These are phyloP conservation scores for Takashimella tepidaria DNA, from an alignment of 1,284 basidiomycete genomes.

Conservation along the genomic window DNA sequence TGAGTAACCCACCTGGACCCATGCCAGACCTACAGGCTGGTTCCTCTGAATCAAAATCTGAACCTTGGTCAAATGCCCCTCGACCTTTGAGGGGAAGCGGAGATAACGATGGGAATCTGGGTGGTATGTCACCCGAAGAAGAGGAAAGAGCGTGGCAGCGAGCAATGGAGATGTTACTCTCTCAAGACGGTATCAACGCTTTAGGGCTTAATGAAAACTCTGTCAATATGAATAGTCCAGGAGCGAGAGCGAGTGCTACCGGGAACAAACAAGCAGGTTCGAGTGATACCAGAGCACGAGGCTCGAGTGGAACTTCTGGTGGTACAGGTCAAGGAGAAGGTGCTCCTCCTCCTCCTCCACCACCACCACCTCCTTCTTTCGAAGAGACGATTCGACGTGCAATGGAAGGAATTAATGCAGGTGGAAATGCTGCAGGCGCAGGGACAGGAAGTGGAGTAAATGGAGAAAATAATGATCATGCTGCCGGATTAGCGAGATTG, in stretches of 20 bases:
- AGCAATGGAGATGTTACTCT: constrained; percentile 70
- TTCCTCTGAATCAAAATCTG: background rate
- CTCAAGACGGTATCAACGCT: constrained; percentile 60
- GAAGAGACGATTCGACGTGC: constrained; percentile 71
- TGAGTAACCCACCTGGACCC: constrained; percentile 43
- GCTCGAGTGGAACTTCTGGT: background rate
- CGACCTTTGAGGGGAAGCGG: constrained; percentile 12
- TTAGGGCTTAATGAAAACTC: constrained; percentile 41
- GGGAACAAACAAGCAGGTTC: background rate
- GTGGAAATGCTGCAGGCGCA: constrained; percentile 34
- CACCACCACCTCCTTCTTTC: constrained; percentile 50
- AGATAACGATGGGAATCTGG: background rate
- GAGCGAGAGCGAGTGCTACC: background rate
- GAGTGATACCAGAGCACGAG: background rate
- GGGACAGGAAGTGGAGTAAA: constrained; percentile 22
- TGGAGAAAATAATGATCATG: constrained; percentile 11
- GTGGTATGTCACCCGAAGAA: constrained; percentile 30
- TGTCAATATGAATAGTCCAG: too few species aligned
- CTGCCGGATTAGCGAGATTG: constrained; percentile 20
- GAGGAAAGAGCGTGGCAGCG: constrained; percentile 55
- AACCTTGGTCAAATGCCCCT: constrained; percentile 10
- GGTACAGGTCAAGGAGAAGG: too few species aligned
- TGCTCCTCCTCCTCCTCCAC: constrained; percentile 9
- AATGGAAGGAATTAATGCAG: constrained; percentile 69
- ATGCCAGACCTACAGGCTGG: constrained; percentile 21